phyloP scores from a whole-genome alignment of 2,329 filamentous ascomycete species.

The Myriosclerotinia scirpicola region DNA sequence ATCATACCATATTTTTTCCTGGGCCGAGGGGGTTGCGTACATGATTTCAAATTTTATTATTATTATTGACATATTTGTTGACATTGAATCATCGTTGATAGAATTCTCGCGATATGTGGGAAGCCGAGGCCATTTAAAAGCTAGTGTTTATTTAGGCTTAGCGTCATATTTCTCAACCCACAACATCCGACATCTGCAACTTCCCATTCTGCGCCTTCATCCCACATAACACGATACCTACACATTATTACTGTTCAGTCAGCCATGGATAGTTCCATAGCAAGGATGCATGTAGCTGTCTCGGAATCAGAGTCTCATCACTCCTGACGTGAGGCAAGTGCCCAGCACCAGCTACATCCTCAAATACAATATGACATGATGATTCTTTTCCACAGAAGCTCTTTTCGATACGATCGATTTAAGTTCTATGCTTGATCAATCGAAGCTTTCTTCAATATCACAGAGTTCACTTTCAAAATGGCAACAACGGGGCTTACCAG shows the following conservation, averaged over 20 bases:
- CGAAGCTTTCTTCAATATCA: neutral
- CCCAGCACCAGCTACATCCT: neutral
- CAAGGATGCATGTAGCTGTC: neutral
- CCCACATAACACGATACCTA: neutral
- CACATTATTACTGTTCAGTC: neutral
- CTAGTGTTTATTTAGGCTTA: neutral
- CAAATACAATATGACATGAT: constrained; percentile 3
- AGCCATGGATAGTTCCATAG: neutral
- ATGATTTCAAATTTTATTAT: neutral
- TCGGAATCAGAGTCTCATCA: neutral
- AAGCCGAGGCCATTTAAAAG: constrained; percentile 1
- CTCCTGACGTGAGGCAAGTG: neutral
- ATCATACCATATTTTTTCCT: neutral
- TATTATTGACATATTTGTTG: neutral
- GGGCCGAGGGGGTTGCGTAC: neutral
- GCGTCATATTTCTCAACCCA: neutral
- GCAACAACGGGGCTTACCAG: neutral
- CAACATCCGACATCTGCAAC: neutral
- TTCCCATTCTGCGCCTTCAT: neutral
- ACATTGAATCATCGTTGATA: neutral
- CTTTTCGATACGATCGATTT: neutral
- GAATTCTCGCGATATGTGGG: constrained; percentile 1
- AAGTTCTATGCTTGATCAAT: neutral
- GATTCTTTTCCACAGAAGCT: neutral
- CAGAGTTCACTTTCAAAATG: neutral